Evolutionary conservation across 2,329 filamentous ascomycete genomes (phyloP), one percentile per base, ranked within the genome.

Genomic region (Phyllosticta citriasiana): DNA sequence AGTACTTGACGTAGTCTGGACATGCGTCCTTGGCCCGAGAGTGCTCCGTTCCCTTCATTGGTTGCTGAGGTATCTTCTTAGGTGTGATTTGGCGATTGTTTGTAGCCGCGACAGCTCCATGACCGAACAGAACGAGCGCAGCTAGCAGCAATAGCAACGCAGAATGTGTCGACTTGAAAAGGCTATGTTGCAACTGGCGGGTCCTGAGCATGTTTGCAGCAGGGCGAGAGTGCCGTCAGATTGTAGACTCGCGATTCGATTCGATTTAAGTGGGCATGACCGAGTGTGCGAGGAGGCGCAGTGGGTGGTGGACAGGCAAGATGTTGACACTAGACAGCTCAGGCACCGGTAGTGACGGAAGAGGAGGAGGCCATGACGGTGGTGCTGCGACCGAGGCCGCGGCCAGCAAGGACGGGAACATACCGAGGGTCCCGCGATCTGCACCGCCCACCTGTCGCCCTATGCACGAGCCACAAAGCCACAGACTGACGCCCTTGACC

Each of bases 1-100:
- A 59, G 59, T 25, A 12, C 26, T 40, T 40, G 33, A 40, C 33
- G 71, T 88, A 89, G 70, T 88, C 84, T 1, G 87, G 87, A 72
- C 87, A 89, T 53, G 81, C 83, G 33, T 40, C 33, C 14, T 40
- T 40, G 33, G 33, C 33, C 33, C 33, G 10, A 40, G 33, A 12
- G 33, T 40, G 33, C 33, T 40, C 33, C 10, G 53, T 27, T 3
- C 47, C 47, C 22, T 60, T 60, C 47, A 61, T 52, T 33, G 55
- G 30, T 26, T 57, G 55, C 55, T 61, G 60, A n/a, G 33, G 33
- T 16, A 40, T 40, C 33, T 40, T 40, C 33, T 40, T 40, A 10
- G 33, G 25, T 2, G 51, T 40, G 33, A 40, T 40, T 40, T 40
- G 33, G 14, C 33, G 33, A 2, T 8, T 40, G 10, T 40, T 40